These are phyloP conservation scores for Rugonectria rugulosa DNA, from an alignment of 2,329 filamentous ascomycete genomes.

Conservation along the genomic window DNA sequence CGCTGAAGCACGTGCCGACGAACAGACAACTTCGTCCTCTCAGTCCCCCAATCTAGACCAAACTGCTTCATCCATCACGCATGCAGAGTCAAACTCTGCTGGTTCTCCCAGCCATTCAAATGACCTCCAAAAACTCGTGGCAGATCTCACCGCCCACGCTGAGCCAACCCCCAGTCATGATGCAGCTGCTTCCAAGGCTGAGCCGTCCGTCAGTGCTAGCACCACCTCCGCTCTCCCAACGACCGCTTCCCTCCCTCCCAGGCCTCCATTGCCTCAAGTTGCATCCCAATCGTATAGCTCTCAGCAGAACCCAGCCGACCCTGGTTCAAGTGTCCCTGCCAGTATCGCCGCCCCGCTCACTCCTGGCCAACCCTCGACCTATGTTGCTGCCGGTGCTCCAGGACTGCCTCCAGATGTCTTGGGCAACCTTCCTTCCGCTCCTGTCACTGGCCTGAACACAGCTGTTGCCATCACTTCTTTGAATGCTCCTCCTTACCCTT, in stretches of 20 bases:
- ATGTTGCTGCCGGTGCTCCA: slow-evolving; percentile 43
- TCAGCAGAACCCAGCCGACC: slow-evolving; percentile 45
- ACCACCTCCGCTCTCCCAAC: slow-evolving; percentile 46
- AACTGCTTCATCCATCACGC: slow-evolving; percentile 37
- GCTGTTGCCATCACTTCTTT: slow-evolving; percentile 39
- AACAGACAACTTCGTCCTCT: slow-evolving; percentile 30
- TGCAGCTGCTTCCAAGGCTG: slow-evolving; percentile 37
- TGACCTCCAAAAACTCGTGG: slow-evolving; percentile 52
- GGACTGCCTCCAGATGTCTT: slow-evolving; percentile 43
- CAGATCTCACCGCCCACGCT: slow-evolving; percentile 49
- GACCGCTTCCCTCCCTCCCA: slow-evolving; percentile 55
- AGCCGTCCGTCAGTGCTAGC: slow-evolving; percentile 39
- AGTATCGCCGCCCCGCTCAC: slow-evolving; percentile 41
- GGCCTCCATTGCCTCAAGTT: slow-evolving; percentile 52
- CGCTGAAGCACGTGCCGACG: slow-evolving; percentile 37
- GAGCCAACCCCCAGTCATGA: slow-evolving; percentile 42
- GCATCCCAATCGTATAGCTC: slow-evolving; percentile 48
- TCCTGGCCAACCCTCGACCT: slow-evolving; percentile 44
- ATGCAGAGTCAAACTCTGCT: slow-evolving; percentile 38
- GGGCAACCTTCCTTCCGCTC: slow-evolving; percentile 42
- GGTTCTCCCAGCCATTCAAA: slow-evolving; percentile 43
- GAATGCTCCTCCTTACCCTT: slow-evolving; percentile 43
- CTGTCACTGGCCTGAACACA: slow-evolving; percentile 40
- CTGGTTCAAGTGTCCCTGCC: slow-evolving; percentile 42
- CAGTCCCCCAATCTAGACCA: slow-evolving; percentile 34